These are phyloP conservation scores for Mycena alexandri DNA, from an alignment of 768 basidiomycete genomes.

Conservation along the genomic window DNA sequence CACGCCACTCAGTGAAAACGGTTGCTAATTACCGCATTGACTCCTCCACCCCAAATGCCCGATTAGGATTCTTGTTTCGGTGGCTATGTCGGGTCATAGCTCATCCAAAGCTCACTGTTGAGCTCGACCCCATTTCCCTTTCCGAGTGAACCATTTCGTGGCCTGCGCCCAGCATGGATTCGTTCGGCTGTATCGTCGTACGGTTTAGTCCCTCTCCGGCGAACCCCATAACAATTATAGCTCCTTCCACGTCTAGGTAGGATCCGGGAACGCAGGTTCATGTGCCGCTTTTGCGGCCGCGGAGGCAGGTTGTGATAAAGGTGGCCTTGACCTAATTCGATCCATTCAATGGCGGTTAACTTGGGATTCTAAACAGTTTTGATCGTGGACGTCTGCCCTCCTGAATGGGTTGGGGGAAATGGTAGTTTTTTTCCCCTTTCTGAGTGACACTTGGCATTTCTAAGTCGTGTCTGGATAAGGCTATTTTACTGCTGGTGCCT, in stretches of 20 bases:
- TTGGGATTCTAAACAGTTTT: constrained; percentile 54
- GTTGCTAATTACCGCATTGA: background rate
- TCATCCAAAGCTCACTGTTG: too few species aligned
- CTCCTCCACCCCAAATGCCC: background rate
- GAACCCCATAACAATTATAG: too few species aligned
- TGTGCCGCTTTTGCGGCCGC: constrained; percentile 73
- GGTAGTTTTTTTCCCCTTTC: constrained; percentile 73
- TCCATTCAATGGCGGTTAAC: constrained; percentile 13
- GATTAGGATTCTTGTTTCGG: constrained; percentile 27
- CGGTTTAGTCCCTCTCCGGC: constrained; percentile 59
- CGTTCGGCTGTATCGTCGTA: constrained; percentile 70
- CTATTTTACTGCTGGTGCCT: too few species aligned
- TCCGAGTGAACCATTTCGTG: background rate
- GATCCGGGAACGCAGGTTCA: constrained; percentile 59
- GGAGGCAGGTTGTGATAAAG: constrained; percentile 68
- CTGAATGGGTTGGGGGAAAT: constrained; percentile 77
- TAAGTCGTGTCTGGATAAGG: background rate
- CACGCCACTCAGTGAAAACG: background rate
- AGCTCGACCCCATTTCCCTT: background rate
- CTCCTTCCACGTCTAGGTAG: background rate
- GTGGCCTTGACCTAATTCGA: constrained; percentile 42
- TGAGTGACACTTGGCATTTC: background rate
- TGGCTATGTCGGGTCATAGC: constrained; percentile 8
- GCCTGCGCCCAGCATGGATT: constrained; percentile 10
- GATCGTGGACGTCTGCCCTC: constrained; percentile 74